Conservation (phyloP, 768 basidiomycete genomes). For the Suillus variegatus region DNA sequence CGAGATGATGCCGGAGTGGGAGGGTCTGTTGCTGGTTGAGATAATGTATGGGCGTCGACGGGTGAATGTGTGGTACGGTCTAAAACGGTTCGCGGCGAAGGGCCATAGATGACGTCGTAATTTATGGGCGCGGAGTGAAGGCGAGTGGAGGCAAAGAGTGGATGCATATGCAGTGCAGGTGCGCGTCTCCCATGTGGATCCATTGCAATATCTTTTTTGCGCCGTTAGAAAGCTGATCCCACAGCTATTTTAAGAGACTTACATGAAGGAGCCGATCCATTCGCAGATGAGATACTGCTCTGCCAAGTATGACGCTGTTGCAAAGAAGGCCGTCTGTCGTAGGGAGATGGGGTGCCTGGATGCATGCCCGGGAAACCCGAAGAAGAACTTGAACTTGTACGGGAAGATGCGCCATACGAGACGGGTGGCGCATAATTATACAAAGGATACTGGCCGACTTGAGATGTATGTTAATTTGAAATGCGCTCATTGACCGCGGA, state of each 20-base stretch:
- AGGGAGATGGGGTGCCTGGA: constrained; percentile 38
- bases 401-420: constrained; percentile 43
- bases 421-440: constrained; percentile 32
- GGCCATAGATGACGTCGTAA: constrained; percentile 58
- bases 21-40: constrained; percentile 67
- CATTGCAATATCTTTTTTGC: constrained; percentile 16
- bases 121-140: constrained; percentile 61
- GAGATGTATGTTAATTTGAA: constrained; percentile 1
- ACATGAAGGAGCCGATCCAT: constrained; percentile 43
- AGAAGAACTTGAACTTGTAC: constrained; percentile 52
- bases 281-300: constrained; percentile 38
- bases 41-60: constrained; percentile 55
- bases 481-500: constrained; percentile 9
- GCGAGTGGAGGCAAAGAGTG: constrained; percentile 57
- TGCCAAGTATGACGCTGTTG: constrained; percentile 51
- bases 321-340: constrained; percentile 47
- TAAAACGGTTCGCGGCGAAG: constrained; percentile 57
- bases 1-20: constrained; percentile 45
- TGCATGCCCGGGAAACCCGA: constrained; percentile 42
- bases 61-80: constrained; percentile 55
- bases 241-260: constrained; percentile 23
- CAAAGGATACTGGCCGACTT: constrained; percentile 34
- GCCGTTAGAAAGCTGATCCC: constrained; percentile 2
- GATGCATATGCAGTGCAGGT: constrained; percentile 59
- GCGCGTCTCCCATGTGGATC: constrained; percentile 26